Percentiles rank a stretch among this genome's conserved stretches.
Conservation (phyloP, 176 grass and related monocot genomes). For the barley (Hordeum vulgare) region DNA sequence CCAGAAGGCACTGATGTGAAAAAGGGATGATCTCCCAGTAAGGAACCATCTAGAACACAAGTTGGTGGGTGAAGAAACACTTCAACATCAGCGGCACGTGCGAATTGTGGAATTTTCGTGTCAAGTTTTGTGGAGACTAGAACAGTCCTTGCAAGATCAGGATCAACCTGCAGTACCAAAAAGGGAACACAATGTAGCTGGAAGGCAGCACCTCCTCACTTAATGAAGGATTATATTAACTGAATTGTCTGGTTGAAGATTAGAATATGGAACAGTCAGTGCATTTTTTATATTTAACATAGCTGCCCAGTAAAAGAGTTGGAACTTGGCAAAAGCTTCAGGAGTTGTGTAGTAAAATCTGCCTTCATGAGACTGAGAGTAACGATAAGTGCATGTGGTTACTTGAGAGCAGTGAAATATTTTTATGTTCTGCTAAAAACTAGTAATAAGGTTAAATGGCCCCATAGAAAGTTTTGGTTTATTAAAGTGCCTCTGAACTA, state of each 20-base stretch:
- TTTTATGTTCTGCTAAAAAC: neutral
- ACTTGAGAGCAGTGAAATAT: neutral
- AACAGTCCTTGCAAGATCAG: constrained; percentile 89
- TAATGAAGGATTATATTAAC: neutral
- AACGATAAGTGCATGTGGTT: neutral
- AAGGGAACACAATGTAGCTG: constrained; percentile 8
- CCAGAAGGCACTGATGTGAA: constrained; percentile 97
- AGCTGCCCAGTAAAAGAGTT: neutral
- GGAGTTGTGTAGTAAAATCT: neutral
- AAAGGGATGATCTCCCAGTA: constrained; percentile 81
- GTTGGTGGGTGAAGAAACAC: constrained; percentile 84
- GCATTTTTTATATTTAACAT: neutral
- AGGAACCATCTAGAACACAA: constrained; percentile 68
- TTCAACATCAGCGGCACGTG: constrained; percentile 86
- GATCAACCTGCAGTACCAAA: constrained; percentile 61
- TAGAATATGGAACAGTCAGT: neutral
- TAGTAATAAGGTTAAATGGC: neutral
- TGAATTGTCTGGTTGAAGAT: neutral
- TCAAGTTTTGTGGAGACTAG: constrained; percentile 93
- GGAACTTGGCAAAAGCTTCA: neutral
- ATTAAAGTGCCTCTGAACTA: neutral
- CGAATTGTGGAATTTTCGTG: constrained; percentile 92
- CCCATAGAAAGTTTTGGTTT: neutral
- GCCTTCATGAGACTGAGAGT: neutral
- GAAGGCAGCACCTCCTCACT: neutral